phyloP scores from a whole-genome alignment of 805 yeast species.

The Metschnikowia colocasiae region DNA sequence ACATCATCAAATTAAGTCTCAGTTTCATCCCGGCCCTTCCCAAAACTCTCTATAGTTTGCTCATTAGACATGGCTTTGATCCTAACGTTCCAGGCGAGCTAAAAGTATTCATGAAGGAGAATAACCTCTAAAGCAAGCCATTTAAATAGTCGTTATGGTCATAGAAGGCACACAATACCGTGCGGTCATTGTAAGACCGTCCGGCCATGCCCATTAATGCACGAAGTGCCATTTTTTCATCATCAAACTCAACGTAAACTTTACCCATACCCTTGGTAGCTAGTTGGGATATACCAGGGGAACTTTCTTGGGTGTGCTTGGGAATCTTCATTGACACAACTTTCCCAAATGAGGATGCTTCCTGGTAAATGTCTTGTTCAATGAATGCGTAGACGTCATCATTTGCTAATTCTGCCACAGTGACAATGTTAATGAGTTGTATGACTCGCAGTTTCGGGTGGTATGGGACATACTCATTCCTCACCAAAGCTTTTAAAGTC shows the following conservation, averaged over 20 bases:
- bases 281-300: slow-evolving; percentile 36
- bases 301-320: slow-evolving; percentile 50
- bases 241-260: slow-evolving; percentile 62
- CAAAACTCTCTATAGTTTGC: slow-evolving; percentile 55
- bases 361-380: slow-evolving; percentile 47
- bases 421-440: slow-evolving; percentile 61
- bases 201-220: slow-evolving; percentile 67
- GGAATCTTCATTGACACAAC: slow-evolving; percentile 59
- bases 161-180: slow-evolving; percentile 61
- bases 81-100: slow-evolving; percentile 35
- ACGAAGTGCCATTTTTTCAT: slow-evolving; percentile 44
- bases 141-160: slow-evolving; percentile 56
- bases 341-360: slow-evolving; percentile 49
- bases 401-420: slow-evolving; percentile 59
- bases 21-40: slow-evolving; percentile 79
- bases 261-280: slow-evolving; percentile 63
- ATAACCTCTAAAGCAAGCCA: slow-evolving; percentile 25
- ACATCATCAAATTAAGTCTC: slow-evolving; percentile 71
- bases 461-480: slow-evolving; percentile 32
- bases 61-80: slow-evolving; percentile 63
- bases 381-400: slow-evolving; percentile 47
- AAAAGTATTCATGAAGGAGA: slow-evolving; percentile 17
- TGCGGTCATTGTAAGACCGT: slow-evolving; percentile 60
- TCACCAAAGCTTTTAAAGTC: slow-evolving; percentile 36
- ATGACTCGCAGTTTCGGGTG: slow-evolving; percentile 51